Conservation (phyloP, 2,329 filamentous ascomycete species). For the Grosmannia serpens region DNA sequence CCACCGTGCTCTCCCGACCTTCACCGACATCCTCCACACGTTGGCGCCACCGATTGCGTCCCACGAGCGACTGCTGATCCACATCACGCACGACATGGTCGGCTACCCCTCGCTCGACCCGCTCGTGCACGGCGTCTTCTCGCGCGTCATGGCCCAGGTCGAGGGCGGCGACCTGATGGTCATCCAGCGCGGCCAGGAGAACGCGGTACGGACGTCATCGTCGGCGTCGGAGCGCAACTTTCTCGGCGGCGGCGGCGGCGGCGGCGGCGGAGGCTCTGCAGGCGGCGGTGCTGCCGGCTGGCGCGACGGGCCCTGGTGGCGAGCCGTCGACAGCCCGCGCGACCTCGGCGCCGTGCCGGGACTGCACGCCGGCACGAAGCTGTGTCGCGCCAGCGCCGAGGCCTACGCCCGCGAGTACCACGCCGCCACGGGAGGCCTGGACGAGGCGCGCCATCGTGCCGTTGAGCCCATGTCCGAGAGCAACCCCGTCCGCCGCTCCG, state of each 20-base stretch:
- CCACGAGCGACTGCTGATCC: conserved; percentile 92
- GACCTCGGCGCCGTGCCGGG: conserved; percentile 73
- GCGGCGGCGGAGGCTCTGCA: too few species aligned
- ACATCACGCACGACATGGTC: conserved; percentile 91
- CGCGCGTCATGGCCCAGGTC: conserved; percentile 95
- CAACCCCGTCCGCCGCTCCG: conserved; percentile 84
- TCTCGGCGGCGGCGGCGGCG: conserved; percentile 22
- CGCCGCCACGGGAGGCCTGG: conserved; percentile 58
- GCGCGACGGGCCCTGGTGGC: conserved; percentile 96
- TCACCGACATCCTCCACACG: conserved; percentile 88
- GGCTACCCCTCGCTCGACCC: conserved; percentile 92
- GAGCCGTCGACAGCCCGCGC: conserved; percentile 55
- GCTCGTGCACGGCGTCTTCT: conserved; percentile 83
- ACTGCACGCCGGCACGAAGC: conserved; percentile 76
- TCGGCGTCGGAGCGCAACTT: conserved; percentile 16
- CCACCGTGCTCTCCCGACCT: conserved; percentile 81
- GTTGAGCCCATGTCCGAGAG: conserved; percentile 68
- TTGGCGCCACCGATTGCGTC: conserved; percentile 93
- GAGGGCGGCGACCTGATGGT: conserved; percentile 93
- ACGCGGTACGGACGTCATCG: conserved; percentile 45
- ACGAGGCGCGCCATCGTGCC: conserved; percentile 67
- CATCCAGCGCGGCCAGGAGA: conserved; percentile 85
- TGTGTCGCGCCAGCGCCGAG: conserved; percentile 82
- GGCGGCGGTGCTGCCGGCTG: conserved; percentile 53
- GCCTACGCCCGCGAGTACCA: conserved; percentile 81